These are phyloP conservation scores for Tieghemiomyces parasiticus DNA, from an alignment of 192 early-diverging fungal genomes.

Conservation along the genomic window DNA sequence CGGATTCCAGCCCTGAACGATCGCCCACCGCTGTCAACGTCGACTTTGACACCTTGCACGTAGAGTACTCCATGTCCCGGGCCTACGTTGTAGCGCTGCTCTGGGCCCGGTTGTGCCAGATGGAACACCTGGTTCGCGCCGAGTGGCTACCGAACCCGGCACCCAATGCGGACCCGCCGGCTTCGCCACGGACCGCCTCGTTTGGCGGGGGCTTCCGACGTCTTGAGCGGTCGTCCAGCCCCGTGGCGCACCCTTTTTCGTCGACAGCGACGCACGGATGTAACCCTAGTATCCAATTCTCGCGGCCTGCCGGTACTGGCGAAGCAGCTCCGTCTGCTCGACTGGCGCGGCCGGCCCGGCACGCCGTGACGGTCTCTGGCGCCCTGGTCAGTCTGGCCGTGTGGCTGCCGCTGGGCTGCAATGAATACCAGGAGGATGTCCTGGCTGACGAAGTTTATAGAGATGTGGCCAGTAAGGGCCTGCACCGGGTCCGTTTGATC, in stretches of 20 bases:
- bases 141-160: slow-evolving; percentile 3
- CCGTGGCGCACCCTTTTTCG: neutral
- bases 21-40: slow-evolving; percentile 2
- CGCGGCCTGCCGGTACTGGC: neutral
- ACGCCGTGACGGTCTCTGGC: neutral
- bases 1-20: neutral
- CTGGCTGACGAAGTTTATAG: neutral
- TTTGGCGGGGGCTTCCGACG: neutral
- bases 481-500: neutral
- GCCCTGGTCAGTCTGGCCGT: slow-evolving; percentile 1
- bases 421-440: slow-evolving; percentile 6
- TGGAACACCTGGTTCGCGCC: neutral
- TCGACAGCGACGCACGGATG: neutral
- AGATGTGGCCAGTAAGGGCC: neutral
- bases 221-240: neutral
- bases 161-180: neutral
- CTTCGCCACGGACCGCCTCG: neutral
- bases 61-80: slow-evolving; percentile 11
- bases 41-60: neutral
- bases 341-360: too few relatives aligned
- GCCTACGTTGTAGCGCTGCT: slow-evolving; percentile 4
- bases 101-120: slow-evolving; percentile 4
- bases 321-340: neutral
- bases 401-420: slow-evolving; percentile 10
- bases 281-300: too few relatives aligned